Evolutionary conservation across 371 early-diverging fungal genomes (phyloP), one percentile per base, ranked within the genome.

Genomic region (Mortierella polycephala): DNA sequence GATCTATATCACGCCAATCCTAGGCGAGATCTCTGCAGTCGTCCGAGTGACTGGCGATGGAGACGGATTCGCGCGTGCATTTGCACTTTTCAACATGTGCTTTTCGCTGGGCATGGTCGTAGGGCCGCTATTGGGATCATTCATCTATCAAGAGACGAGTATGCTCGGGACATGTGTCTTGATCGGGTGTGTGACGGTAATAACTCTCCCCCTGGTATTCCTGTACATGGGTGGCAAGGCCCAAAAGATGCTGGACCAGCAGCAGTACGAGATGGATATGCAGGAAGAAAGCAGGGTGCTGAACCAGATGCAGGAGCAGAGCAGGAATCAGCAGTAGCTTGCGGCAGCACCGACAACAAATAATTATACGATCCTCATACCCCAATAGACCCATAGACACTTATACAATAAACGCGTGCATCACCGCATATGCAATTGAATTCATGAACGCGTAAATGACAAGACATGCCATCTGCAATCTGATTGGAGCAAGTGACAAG

Each of bases 51-150:
- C 76, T 12, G 76, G 76, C 14, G 84, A 83, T 47, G 74, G 79
- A 3, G 83, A 83, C 45, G 85, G 85, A 11, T 83, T 80, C 53
- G 85, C 82, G 3, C 69, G 81, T 44, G 82, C 82, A 7, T 85
- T 84, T 72, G 85, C 83, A 9, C 14, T 85, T 42, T 84, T 85
- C 60, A 87, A 87, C 60, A 74, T 85, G 60, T 82, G 83, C 14
- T 87, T 85, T 63, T 70, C 71, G 10, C 20, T 75, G 56, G 76
- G 76, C 0, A 75, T 70, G 71, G 71, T 67, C 2, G 66, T 54
- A 8, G 76, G 76, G 0, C 67, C 76, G 7, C 51, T 75, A 46
- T 40, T 75, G 44, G 76, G 71, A 20, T 58, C 76, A 8, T 11
- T 70, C 20, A 62, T 75, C 16, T 75, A 67, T 18, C 66, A 75